Percentiles rank a stretch among this genome's conserved stretches.
Evolutionary conservation across 352 stramenopile species (phyloP).

Genomic region (Globisporangium viniferum): DNA sequence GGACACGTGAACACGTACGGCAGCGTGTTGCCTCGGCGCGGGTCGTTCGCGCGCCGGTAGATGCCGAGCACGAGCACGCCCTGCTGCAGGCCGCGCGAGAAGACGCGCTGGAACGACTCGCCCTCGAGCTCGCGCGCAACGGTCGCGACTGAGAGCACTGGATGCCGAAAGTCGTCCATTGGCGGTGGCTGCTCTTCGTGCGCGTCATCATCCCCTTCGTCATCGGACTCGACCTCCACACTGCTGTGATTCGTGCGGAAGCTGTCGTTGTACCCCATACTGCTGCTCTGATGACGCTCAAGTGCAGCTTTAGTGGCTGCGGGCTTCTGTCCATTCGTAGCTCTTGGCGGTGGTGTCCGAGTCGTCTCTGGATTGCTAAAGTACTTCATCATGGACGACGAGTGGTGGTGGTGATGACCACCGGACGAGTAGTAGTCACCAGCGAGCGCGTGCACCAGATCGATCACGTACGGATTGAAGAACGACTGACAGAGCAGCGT

Average conservation of each 20-base stretch:
- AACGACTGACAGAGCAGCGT: conserved; percentile 68
- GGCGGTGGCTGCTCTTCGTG: conserved; percentile 4
- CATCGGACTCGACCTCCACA: background rate
- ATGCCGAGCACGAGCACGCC: conserved; percentile 45
- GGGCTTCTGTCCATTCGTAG: background rate
- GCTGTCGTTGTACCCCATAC: background rate
- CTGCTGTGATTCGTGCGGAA: too few relatives aligned
- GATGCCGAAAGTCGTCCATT: conserved; percentile 16
- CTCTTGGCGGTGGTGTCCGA: background rate
- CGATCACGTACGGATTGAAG: conserved; percentile 69
- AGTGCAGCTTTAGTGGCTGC: background rate
- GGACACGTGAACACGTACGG: conserved; percentile 61
- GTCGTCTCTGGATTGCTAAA: conserved; percentile 9
- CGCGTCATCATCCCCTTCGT: conserved; percentile 2
- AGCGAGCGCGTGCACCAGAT: conserved; percentile 47
- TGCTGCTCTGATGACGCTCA: background rate
- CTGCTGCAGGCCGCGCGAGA: conserved; percentile 34
- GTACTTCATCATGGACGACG: conserved; percentile 25
- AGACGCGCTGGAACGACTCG: conserved; percentile 37
- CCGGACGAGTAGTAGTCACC: conserved; percentile 34
- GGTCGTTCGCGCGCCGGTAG: conserved; percentile 37
- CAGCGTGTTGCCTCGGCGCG: conserved; percentile 36
- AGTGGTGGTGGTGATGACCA: background rate
- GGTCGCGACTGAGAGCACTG: conserved; percentile 31
- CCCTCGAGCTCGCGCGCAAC: conserved; percentile 32